Percentiles rank a stretch among this genome's conserved stretches.
Evolutionary conservation across 23 red algal genomes (phyloP).

Genomic region (Gracilaria caudata): DNA sequence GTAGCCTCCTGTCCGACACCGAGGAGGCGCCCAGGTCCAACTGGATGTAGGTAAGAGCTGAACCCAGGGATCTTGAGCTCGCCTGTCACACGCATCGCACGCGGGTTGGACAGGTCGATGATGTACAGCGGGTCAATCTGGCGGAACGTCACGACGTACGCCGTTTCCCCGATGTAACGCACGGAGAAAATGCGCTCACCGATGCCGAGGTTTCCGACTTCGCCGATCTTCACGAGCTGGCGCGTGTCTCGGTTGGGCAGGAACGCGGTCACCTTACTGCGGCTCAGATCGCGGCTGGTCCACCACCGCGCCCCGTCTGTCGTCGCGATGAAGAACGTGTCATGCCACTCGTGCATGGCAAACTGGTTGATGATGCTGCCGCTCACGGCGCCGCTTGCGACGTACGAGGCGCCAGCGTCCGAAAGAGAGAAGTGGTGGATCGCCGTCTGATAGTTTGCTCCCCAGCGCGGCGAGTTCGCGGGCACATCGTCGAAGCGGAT

Average conservation of each 20-base stretch:
- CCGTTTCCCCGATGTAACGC: slow-evolving; percentile 66
- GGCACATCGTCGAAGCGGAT: slow-evolving; percentile 48
- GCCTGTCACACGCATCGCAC: slow-evolving; percentile 36
- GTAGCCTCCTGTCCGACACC: slow-evolving; percentile 73
- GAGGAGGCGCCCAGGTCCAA: slow-evolving; percentile 50
- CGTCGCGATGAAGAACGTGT: slow-evolving; percentile 74
- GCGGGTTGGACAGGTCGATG: slow-evolving; percentile 63
- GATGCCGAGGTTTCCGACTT: slow-evolving; percentile 63
- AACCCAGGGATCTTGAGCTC: slow-evolving; percentile 73
- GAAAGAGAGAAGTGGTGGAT: slow-evolving; percentile 62
- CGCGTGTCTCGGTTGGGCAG: slow-evolving; percentile 13
- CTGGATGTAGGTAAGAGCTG: slow-evolving; percentile 68
- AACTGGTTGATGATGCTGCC: slow-evolving; percentile 75
- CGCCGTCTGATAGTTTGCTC: slow-evolving; percentile 53
- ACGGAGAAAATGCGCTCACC: slow-evolving; percentile 72
- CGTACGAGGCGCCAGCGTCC: slow-evolving; percentile 53
- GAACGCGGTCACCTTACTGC: slow-evolving; percentile 60
- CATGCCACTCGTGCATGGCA: slow-evolving; percentile 63
- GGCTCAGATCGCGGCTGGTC: slow-evolving; percentile 67
- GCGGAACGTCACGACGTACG: slow-evolving; percentile 68
- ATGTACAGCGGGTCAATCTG: slow-evolving; percentile 67
- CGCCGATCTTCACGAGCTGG: slow-evolving; percentile 40
- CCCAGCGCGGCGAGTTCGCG: slow-evolving; percentile 20
- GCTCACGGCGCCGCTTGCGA: slow-evolving; percentile 46
- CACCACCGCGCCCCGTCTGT: slow-evolving; percentile 65